Evolutionary conservation across 1,284 basidiomycete genomes (phyloP).

Genomic region (Porodaedalea pini): DNA sequence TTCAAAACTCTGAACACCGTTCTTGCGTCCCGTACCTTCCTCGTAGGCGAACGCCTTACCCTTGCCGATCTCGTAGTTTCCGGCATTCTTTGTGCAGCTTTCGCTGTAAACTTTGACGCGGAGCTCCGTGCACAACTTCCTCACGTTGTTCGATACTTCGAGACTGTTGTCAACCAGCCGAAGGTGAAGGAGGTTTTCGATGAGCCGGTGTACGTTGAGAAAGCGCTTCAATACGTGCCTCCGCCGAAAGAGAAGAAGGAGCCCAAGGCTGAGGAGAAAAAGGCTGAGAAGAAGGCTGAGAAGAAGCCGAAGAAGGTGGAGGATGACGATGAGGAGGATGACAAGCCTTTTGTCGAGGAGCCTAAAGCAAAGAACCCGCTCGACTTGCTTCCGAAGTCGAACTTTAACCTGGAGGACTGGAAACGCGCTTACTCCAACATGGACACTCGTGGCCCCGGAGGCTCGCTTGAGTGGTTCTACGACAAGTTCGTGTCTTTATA

Average conservation of each 20-base stretch:
- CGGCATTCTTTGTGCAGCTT: constrained; percentile 49
- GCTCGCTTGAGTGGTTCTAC: constrained; percentile 87
- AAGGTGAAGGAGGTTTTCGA: constrained; percentile 67
- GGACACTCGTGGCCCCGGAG: constrained; percentile 79
- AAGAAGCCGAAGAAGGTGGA: constrained; percentile 64
- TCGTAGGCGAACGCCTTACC: constrained; percentile 92
- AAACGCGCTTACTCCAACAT: constrained; percentile 98
- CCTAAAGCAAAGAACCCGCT: constrained; percentile 92
- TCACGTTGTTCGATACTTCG: constrained; percentile 79
- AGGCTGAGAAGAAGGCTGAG: constrained; percentile 59
- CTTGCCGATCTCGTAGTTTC: constrained; percentile 84
- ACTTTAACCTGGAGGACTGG: constrained; percentile 96
- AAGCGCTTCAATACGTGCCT: constrained; percentile 67
- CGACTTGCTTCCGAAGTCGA: constrained; percentile 86
- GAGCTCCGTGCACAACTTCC: constrained; percentile 63
- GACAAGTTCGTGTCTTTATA: constrained; percentile 56
- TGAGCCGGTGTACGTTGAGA: constrained; percentile 61
- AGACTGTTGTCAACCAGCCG: constrained; percentile 84
- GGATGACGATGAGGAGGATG: constrained; percentile 69
- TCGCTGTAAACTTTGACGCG: constrained; percentile 58
- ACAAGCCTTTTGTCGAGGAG: constrained; percentile 56
- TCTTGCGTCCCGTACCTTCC: constrained; percentile 81
- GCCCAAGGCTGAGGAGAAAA: constrained; percentile 47
- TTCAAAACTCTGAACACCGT: constrained; percentile 70
- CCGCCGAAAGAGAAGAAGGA: constrained; percentile 73